Conservation (phyloP, 2,329 filamentous ascomycete species). For the Stachybotrys chlorohalonatus region DNA sequence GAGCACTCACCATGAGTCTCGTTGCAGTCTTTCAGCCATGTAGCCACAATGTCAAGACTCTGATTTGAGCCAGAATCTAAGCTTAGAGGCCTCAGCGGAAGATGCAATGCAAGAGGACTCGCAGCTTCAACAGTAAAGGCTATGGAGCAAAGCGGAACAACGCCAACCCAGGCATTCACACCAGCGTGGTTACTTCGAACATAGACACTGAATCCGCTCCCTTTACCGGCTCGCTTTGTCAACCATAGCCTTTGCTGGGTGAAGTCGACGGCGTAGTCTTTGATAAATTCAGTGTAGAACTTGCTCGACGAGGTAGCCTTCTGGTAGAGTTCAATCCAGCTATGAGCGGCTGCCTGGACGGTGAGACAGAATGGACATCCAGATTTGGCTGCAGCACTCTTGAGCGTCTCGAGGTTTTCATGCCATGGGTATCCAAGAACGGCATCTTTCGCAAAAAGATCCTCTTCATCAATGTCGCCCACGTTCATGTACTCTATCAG, state of each 20-base stretch:
- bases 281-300: background rate
- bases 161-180: background rate
- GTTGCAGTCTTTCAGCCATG: background rate
- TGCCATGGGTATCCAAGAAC: background rate
- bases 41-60: background rate
- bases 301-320: background rate
- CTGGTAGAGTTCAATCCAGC: background rate
- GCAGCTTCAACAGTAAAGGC: background rate
- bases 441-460: background rate
- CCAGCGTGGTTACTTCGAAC: background rate
- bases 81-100: background rate
- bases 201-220: background rate
- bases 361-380: background rate
- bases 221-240: background rate
- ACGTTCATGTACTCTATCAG: background rate
- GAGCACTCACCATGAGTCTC: background rate
- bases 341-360: background rate
- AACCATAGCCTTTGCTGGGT: background rate
- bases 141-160: background rate
- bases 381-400: background rate
- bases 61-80: background rate
- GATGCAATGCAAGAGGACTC: background rate
- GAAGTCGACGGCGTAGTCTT: background rate
- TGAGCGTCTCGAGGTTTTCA: background rate
- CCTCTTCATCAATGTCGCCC: background rate